Conservation (phyloP, 371 early-diverging fungal genomes). For the Apophysomyces variabilis region DNA sequence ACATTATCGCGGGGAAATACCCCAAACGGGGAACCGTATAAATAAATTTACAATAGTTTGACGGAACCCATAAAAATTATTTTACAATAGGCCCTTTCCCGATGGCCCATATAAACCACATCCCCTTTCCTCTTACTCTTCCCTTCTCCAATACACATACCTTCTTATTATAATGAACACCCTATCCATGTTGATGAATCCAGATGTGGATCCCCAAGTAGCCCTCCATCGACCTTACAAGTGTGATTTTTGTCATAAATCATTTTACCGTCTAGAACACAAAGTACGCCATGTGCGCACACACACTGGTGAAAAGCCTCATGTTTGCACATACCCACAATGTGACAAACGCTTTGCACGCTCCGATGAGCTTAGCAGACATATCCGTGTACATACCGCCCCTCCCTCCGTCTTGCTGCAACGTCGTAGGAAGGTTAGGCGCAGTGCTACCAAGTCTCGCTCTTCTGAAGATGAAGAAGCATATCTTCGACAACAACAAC, state of each 20-base stretch:
- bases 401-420: slow-evolving; percentile 33
- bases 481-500: slow-evolving; percentile 44
- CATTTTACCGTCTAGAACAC: slow-evolving; percentile 79
- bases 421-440: slow-evolving; percentile 23
- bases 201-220: slow-evolving; percentile 18
- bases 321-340: slow-evolving; percentile 68
- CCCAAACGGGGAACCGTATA: slow-evolving; percentile 11
- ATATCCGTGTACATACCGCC: slow-evolving; percentile 65
- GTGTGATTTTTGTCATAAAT: slow-evolving; percentile 76
- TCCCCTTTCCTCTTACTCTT: not conserved
- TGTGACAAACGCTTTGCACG: slow-evolving; percentile 86
- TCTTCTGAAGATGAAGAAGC: slow-evolving; percentile 41
- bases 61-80: slow-evolving; percentile 12
- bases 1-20: slow-evolving; percentile 9
- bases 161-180: not conserved
- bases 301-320: slow-evolving; percentile 90
- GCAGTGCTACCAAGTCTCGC: slow-evolving; percentile 21
- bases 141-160: not conserved
- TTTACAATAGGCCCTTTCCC: slow-evolving; percentile 3
- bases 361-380: slow-evolving; percentile 86
- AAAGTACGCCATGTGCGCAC: slow-evolving; percentile 85
- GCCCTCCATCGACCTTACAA: slow-evolving; percentile 70
- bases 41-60: slow-evolving; percentile 11
- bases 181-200: slow-evolving; percentile 9
- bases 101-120: slow-evolving; percentile 3